Evolutionary conservation across 2,329 filamentous ascomycete species (phyloP).

Genomic region (Ascocoryne sarcoides): DNA sequence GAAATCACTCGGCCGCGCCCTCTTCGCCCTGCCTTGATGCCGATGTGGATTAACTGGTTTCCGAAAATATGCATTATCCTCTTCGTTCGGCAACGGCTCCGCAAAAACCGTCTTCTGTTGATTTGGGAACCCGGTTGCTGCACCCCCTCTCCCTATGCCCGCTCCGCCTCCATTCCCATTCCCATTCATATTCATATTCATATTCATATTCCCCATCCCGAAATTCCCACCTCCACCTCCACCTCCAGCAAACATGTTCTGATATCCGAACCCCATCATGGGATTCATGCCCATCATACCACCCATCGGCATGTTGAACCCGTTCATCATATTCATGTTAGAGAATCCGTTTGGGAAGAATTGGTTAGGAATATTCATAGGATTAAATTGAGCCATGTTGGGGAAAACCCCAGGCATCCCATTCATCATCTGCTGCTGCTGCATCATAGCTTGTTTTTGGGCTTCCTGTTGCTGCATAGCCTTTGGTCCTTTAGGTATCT

Average conservation of each 20-base stretch:
- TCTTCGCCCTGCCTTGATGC: slow-evolving; percentile 71
- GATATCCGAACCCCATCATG: slow-evolving; percentile 30
- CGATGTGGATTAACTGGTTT: slow-evolving; percentile 93
- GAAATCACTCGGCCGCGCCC: slow-evolving; percentile 83
- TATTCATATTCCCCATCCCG: background rate
- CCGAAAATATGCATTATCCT: slow-evolving; percentile 88
- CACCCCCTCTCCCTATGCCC: slow-evolving; percentile 25
- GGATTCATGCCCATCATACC: slow-evolving; percentile 28
- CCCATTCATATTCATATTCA: slow-evolving; percentile 32
- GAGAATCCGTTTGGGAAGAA: slow-evolving; percentile 8
- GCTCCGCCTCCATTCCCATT: slow-evolving; percentile 16
- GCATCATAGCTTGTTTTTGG: slow-evolving; percentile 32
- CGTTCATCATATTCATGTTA: slow-evolving; percentile 24
- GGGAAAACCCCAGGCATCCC: slow-evolving; percentile 28
- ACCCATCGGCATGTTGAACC: slow-evolving; percentile 30
- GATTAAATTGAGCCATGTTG: slow-evolving; percentile 23
- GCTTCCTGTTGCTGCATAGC: slow-evolving; percentile 47
- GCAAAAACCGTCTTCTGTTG: slow-evolving; percentile 42
- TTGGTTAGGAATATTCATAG: slow-evolving; percentile 29
- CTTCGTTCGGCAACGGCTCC: slow-evolving; percentile 50
- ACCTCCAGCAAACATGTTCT: slow-evolving; percentile 30
- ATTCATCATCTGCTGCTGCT: slow-evolving; percentile 41
- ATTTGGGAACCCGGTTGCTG: slow-evolving; percentile 39
- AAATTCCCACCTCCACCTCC: background rate
- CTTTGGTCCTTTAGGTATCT: slow-evolving; percentile 56